Evolutionary conservation across 1,284 basidiomycete species (phyloP).

Genomic region (Lignosus rhinocerotis): DNA sequence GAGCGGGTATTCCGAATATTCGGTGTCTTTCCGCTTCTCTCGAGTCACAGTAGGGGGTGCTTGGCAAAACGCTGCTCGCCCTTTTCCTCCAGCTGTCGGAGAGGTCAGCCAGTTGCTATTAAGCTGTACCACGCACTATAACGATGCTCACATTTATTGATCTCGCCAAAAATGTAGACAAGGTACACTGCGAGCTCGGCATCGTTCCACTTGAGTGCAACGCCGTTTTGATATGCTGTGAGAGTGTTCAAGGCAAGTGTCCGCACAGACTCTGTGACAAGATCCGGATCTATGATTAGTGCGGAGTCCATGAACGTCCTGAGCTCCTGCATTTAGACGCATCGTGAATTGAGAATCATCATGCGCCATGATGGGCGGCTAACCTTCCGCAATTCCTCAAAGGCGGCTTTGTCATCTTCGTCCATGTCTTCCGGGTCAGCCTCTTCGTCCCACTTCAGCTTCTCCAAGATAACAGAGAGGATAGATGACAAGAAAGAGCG

Average conservation of each 20-base stretch:
- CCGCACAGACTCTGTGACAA: slow-evolving; percentile 75
- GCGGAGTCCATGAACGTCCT: slow-evolving; percentile 83
- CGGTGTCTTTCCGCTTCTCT: slow-evolving; percentile 65
- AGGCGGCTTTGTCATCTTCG: slow-evolving; percentile 86
- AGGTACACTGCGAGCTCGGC: slow-evolving; percentile 92
- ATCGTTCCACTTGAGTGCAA: slow-evolving; percentile 85
- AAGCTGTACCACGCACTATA: not conserved
- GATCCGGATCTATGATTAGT: slow-evolving; percentile 76
- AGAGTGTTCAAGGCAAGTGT: slow-evolving; percentile 76
- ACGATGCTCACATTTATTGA: slow-evolving; percentile 68
- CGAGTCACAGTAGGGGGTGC: slow-evolving; percentile 66
- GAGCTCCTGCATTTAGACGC: slow-evolving; percentile 58
- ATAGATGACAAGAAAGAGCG: slow-evolving; percentile 81
- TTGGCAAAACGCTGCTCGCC: slow-evolving; percentile 74
- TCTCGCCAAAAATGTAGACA: slow-evolving; percentile 92
- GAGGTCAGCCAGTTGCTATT: not conserved
- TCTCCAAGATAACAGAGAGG: slow-evolving; percentile 79
- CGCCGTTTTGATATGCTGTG: slow-evolving; percentile 61
- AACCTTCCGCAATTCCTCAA: slow-evolving; percentile 86
- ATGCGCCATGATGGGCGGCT: not conserved
- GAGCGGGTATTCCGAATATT: slow-evolving; percentile 85
- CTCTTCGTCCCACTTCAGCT: slow-evolving; percentile 91
- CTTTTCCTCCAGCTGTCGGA: slow-evolving; percentile 63
- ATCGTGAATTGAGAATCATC: not conserved
- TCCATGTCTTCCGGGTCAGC: slow-evolving; percentile 83